Base-by-base conservation (phyloP, 352 stramenopile species). In the Lagenidium giganteum region DNA sequence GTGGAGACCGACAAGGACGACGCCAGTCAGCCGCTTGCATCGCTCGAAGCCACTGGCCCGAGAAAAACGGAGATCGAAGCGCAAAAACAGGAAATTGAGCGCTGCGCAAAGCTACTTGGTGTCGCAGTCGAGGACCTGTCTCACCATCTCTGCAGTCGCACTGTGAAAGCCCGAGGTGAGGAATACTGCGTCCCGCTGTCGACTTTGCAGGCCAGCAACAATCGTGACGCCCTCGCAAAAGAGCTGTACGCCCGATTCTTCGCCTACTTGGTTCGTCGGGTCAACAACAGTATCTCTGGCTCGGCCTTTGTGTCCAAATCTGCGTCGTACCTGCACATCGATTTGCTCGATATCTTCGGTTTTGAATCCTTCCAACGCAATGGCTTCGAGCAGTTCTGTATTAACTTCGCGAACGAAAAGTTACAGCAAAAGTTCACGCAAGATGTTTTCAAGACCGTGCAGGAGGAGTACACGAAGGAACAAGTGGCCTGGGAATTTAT, bases 341-440 rank as follows among this genome's bases (percentile, higher is more conserved):
- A 96, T 50, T 67, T 98, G 50, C 75, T 98, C 18, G 95, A 98
- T 62, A 98, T 98, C 53, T 98, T 98, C 57, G 94, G 95, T 16
- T 98, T 98, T 64, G 95, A 98, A 58, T 87, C 70, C 5, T 98
- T 98, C 58, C 59, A 95, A 41, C 75, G 67, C 41, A 96, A 96
- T 62, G 90, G 75, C 35, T 97, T 97, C 47, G 91, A 98, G 54
- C 95, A 98, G 50, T 96, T 97, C 38, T 97, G 91, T 61, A 97
- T 97, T 58, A 97, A 97, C 65, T 97, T 92, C 59, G 90, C 84
- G 22, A 98, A 98, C 52, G 92, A 98, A 53, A 97, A 96, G 54
- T 66, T 98, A 20, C 89, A 98, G 54, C 83, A 96, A 41, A 93
- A 94, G 47, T 95, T 95, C 48, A 94, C 80, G 3, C 49, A 81